Percentiles rank a stretch among this genome's conserved stretches.
These are phyloP conservation scores for Kwoniella europaea DNA, from an alignment of 768 basidiomycete genomes.

Conservation along the genomic window DNA sequence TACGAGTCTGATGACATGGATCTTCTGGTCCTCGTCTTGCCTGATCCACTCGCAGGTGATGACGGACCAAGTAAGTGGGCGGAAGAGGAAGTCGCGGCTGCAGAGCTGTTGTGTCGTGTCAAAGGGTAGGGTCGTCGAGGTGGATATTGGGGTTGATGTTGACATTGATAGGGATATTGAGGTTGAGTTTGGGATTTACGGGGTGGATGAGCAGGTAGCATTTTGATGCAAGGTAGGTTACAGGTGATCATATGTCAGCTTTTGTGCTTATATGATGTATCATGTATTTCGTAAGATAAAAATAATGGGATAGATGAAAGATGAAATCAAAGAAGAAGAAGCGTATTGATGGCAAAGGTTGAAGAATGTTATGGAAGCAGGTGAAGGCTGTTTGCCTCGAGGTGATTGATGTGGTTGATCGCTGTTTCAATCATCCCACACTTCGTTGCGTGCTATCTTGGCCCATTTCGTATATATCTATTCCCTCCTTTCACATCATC, in stretches of 20 bases:
- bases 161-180: conserved; percentile 1
- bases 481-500: conserved; percentile 2
- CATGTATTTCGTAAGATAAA: background rate
- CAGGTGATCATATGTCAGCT: conserved; percentile 4
- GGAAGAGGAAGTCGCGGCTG: conserved; percentile 34
- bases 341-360: background rate
- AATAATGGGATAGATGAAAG: background rate
- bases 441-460: background rate
- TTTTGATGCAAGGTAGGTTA: background rate
- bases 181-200: conserved; percentile 10
- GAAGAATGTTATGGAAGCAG: background rate
- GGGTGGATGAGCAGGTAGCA: background rate
- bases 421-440: background rate
- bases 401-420: background rate
- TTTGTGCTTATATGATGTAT: too few species aligned
- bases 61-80: conserved; percentile 34
- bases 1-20: conserved; percentile 52
- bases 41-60: conserved; percentile 25
- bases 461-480: background rate
- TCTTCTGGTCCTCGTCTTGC: conserved; percentile 37
- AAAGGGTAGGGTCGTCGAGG: conserved; percentile 17
- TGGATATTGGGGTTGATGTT: conserved; percentile 10
- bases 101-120: conserved; percentile 31
- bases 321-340: background rate
- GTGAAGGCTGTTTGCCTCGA: background rate